phyloP scores from a whole-genome alignment of 768 basidiomycete genomes.

The Xerocomellus amylosporus region DNA sequence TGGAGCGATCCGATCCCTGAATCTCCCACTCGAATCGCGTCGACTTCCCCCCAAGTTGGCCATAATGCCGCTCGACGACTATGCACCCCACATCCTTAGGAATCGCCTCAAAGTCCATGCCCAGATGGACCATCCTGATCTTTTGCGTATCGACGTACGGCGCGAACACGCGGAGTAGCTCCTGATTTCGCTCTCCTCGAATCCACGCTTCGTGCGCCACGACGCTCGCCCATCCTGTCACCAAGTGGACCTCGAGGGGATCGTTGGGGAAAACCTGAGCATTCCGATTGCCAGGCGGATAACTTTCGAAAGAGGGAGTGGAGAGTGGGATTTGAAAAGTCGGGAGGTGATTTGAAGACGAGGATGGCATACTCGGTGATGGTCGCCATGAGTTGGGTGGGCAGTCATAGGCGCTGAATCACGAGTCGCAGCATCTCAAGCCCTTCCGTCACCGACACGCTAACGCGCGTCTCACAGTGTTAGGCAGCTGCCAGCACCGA shows the following conservation, averaged over 20 bases:
- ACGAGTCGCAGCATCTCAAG: background rate
- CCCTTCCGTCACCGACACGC: background rate
- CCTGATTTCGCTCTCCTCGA: constrained; percentile 38
- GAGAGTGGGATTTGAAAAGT: constrained; percentile 29
- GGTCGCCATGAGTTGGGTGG: constrained; percentile 36
- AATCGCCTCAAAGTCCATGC: constrained; percentile 37
- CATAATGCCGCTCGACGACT: constrained; percentile 10
- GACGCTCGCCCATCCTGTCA: constrained; percentile 46
- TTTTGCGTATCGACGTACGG: constrained; percentile 30
- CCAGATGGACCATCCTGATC: constrained; percentile 38
- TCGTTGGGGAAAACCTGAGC: constrained; percentile 36
- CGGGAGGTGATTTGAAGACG: too few species aligned
- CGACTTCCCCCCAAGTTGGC: background rate
- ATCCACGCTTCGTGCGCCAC: constrained; percentile 44
- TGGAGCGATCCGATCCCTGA: background rate
- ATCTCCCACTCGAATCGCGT: background rate
- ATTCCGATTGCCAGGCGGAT: constrained; percentile 37
- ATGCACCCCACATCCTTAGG: constrained; percentile 7
- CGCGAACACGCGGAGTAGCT: constrained; percentile 31
- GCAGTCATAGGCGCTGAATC: background rate
- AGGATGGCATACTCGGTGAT: constrained; percentile 41
- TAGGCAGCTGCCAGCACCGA: too few species aligned
- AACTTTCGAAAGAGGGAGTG: constrained; percentile 32
- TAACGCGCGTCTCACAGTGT: background rate
- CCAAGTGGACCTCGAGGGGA: constrained; percentile 33